Evolutionary conservation across 169 alveolate species (phyloP).

Genomic region (Amoebophrya sp.): DNA sequence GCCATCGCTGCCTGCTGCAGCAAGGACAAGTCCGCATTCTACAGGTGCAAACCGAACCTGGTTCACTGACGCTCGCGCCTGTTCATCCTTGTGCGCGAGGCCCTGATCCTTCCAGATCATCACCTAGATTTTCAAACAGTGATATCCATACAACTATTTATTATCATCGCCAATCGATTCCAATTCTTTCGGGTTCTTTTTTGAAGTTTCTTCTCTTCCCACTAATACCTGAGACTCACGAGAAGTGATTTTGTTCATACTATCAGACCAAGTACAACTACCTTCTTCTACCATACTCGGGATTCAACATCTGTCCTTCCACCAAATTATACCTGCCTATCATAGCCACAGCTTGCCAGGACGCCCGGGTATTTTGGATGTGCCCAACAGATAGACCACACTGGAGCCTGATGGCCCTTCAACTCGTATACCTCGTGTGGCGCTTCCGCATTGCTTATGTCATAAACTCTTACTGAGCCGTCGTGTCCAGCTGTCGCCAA

Average conservation of each 20-base stretch:
- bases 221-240: too few relatives aligned
- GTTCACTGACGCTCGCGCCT: slow-evolving; percentile 58
- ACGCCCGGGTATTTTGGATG: slow-evolving; percentile 74
- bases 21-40: slow-evolving; percentile 65
- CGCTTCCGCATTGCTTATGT: slow-evolving; percentile 53
- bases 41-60: slow-evolving; percentile 63
- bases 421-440: slow-evolving; percentile 46
- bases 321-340: slow-evolving; percentile 64
- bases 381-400: slow-evolving; percentile 70
- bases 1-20: slow-evolving; percentile 65
- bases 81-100: background rate
- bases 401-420: slow-evolving; percentile 67
- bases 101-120: slow-evolving; percentile 60
- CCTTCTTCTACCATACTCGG: background rate
- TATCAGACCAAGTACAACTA: too few relatives aligned
- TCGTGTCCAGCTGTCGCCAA: slow-evolving; percentile 71
- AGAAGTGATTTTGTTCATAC: too few relatives aligned
- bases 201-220: too few relatives aligned
- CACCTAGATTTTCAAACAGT: too few relatives aligned
- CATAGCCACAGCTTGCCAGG: slow-evolving; percentile 71
- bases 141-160: too few relatives aligned
- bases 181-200: too few relatives aligned
- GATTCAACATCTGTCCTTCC: slow-evolving; percentile 54
- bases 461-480: slow-evolving; percentile 56
- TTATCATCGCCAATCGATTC: too few relatives aligned